phyloP scores from a whole-genome alignment of 352 stramenopile species.

The Pythium aquatile region DNA sequence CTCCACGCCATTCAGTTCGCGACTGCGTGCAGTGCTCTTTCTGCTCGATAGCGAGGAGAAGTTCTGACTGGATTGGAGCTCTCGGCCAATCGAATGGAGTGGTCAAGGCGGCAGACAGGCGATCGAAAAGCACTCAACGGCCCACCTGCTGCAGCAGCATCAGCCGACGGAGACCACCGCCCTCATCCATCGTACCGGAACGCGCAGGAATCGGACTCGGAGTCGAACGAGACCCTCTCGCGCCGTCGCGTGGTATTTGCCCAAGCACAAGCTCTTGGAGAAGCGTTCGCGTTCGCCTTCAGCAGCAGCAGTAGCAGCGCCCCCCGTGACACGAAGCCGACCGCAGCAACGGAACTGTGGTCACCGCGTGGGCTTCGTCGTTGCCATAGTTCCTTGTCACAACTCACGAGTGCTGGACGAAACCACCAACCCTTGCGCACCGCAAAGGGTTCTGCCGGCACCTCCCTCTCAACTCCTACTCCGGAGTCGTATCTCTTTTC shows the following conservation, averaged over 20 bases:
- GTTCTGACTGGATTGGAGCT: slow-evolving; percentile 23
- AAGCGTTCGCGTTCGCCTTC: background rate
- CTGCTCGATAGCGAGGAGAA: slow-evolving; percentile 1
- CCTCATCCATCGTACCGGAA: background rate
- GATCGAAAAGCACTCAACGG: slow-evolving; percentile 2
- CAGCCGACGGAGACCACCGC: background rate
- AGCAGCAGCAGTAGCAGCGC: background rate
- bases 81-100: slow-evolving; percentile 23
- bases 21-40: background rate
- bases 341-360: slow-evolving; percentile 22
- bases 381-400: background rate
- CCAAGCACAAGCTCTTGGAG: slow-evolving; percentile 1
- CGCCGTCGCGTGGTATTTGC: slow-evolving; percentile 1
- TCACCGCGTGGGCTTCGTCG: slow-evolving; percentile 3
- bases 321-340: slow-evolving; percentile 1
- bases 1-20: background rate
- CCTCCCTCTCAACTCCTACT: too few relatives aligned
- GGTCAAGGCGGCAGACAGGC: slow-evolving; percentile 20
- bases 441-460: background rate
- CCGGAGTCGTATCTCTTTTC: background rate
- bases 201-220: background rate
- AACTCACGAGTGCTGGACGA: background rate
- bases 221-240: background rate
- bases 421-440: slow-evolving; percentile 2
- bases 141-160: slow-evolving; percentile 3